Conservation (phyloP, 331 rosid species). For the Malus hybrid region DNA sequence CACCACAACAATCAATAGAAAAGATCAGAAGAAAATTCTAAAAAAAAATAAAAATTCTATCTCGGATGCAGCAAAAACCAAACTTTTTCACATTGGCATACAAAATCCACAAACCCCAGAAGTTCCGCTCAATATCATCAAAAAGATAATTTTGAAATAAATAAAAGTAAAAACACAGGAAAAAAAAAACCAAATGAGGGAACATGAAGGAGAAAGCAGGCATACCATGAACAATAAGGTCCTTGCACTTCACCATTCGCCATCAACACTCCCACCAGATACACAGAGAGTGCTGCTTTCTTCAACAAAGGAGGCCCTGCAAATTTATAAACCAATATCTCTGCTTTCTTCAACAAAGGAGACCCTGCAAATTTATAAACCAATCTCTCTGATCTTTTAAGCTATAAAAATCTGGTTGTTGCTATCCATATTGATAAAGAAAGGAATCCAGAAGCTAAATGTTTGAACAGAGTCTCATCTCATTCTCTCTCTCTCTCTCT, state of each 20-base stretch:
- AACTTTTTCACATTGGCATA: neutral
- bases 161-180: neutral
- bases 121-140: neutral
- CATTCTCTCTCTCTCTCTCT: neutral
- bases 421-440: neutral
- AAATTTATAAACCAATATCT: neutral
- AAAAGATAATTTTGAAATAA: neutral
- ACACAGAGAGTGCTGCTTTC: neutral
- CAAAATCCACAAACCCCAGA: neutral
- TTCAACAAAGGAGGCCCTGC: neutral
- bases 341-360: neutral
- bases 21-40: neutral
- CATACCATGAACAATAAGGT: slow-evolving; percentile 42
- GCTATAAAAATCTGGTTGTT: neutral
- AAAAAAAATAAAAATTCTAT: neutral
- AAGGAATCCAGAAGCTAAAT: slow-evolving; percentile 7
- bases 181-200: slow-evolving; percentile 2
- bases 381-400: neutral
- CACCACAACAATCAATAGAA: neutral
- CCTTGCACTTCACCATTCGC: slow-evolving; percentile 17
- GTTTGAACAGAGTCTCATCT: neutral
- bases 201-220: slow-evolving; percentile 15
- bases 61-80: neutral
- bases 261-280: slow-evolving; percentile 20
- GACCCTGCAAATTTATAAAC: neutral